A percentile compares a stretch with the other conserved stretches of the same genome.
Conservation (phyloP, 495 filamentous ascomycete species). For the Penicillium pancosmium region DNA sequence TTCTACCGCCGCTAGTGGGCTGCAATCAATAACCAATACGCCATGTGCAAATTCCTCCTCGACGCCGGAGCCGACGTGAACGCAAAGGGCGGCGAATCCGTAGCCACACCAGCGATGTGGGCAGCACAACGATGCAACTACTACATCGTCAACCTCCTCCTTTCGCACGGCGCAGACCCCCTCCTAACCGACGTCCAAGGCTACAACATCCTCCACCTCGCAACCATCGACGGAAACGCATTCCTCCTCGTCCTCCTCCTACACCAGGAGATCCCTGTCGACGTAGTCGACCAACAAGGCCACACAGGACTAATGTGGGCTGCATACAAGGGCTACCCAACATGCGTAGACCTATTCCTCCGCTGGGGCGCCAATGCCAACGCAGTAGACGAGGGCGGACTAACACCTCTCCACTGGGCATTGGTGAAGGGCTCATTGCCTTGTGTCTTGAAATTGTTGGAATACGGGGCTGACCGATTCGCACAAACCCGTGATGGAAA, state of each 20-base stretch:
- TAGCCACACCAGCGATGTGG: slow-evolving; percentile 95
- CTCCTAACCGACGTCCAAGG: slow-evolving; percentile 88
- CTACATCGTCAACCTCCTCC: slow-evolving; percentile 78
- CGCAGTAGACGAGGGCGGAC: slow-evolving; percentile 84
- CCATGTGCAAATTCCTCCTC: slow-evolving; percentile 92
- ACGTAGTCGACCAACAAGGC: slow-evolving; percentile 81
- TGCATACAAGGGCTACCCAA: slow-evolving; percentile 92
- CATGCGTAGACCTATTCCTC: slow-evolving; percentile 88
- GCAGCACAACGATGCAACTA: slow-evolving; percentile 93
- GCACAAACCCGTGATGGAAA: slow-evolving; percentile 85
- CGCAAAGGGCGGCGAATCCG: slow-evolving; percentile 89
- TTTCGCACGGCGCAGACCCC: slow-evolving; percentile 87
- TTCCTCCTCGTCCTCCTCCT: slow-evolving; percentile 83
- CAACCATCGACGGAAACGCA: slow-evolving; percentile 97
- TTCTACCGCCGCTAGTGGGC: slow-evolving; percentile 70
- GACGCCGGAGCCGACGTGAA: slow-evolving; percentile 90
- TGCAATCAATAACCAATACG: slow-evolving; percentile 97
- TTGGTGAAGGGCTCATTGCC: slow-evolving; percentile 85
- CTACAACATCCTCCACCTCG: slow-evolving; percentile 95
- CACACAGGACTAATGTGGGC: slow-evolving; percentile 98
- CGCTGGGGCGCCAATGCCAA: slow-evolving; percentile 95
- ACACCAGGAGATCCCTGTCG: slow-evolving; percentile 91
- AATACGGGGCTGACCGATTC: slow-evolving; percentile 92
- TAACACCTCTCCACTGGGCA: slow-evolving; percentile 95
- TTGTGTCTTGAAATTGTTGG: slow-evolving; percentile 88